A percentile compares a stretch with the other conserved stretches of the same genome.
Evolutionary conservation across 2,329 filamentous ascomycete species (phyloP).

Genomic region (Monilinia vaccinii-corymbosi): DNA sequence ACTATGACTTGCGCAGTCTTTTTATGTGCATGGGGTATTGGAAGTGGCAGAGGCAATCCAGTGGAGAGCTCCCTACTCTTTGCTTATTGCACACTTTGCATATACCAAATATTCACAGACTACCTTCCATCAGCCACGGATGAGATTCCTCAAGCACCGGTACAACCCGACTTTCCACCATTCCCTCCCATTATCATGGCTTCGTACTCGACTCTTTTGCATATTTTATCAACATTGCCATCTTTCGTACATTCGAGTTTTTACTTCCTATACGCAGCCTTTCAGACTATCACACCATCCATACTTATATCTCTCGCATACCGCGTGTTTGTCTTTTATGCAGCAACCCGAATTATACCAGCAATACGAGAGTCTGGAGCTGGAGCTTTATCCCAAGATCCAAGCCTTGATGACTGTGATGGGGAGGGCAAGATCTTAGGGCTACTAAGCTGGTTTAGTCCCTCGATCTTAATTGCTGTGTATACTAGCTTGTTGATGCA

Average conservation of each 20-base stretch:
- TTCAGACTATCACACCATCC: slow-evolving; percentile 90
- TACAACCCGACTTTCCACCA: slow-evolving; percentile 87
- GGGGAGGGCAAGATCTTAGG: slow-evolving; percentile 71
- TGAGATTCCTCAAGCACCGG: slow-evolving; percentile 42
- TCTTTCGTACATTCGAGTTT: slow-evolving; percentile 75
- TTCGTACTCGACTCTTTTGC: slow-evolving; percentile 84
- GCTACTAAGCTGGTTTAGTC: slow-evolving; percentile 87
- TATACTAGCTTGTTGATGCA: slow-evolving; percentile 94
- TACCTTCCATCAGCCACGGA: slow-evolving; percentile 68
- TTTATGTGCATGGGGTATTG: slow-evolving; percentile 87
- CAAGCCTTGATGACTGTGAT: slow-evolving; percentile 76
- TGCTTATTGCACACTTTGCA: slow-evolving; percentile 94
- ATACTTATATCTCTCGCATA: slow-evolving; percentile 94
- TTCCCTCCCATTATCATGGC: slow-evolving; percentile 97
- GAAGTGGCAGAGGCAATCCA: slow-evolving; percentile 85
- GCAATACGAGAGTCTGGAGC: slow-evolving; percentile 83
- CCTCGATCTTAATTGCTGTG: slow-evolving; percentile 87
- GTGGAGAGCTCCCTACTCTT: slow-evolving; percentile 93
- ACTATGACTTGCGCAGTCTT: slow-evolving; percentile 90
- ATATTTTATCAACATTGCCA: slow-evolving; percentile 74
- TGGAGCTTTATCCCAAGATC: slow-evolving; percentile 72
- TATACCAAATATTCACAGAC: slow-evolving; percentile 99
- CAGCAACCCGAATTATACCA: slow-evolving; percentile 90
- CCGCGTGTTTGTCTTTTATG: slow-evolving; percentile 90
- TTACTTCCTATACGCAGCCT: slow-evolving; percentile 79